These are phyloP conservation scores for Polytrichum formosum DNA, from an alignment of 225 moss, liverwort and hornwort genomes.

Conservation along the genomic window DNA sequence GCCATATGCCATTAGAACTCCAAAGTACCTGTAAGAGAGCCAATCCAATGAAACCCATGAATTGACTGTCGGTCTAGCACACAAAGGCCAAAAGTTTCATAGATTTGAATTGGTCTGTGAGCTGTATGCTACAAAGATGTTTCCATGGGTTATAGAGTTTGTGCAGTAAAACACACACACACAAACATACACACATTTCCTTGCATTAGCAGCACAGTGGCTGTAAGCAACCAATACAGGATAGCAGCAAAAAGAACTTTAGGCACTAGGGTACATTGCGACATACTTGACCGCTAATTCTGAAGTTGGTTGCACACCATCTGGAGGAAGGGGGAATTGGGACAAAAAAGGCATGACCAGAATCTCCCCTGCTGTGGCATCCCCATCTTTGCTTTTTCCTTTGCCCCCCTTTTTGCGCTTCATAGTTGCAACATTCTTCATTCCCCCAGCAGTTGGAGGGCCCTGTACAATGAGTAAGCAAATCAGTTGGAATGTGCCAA, in stretches of 20 bases:
- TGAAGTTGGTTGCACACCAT: slow-evolving; percentile 54
- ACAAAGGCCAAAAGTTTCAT: no score
- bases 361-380: slow-evolving; percentile 81
- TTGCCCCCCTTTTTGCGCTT: slow-evolving; percentile 88
- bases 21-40: slow-evolving; percentile 76
- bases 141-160: no score
- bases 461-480: slow-evolving; percentile 47
- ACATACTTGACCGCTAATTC: slow-evolving; percentile 67
- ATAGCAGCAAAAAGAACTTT: background rate
- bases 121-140: no score
- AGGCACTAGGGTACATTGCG: background rate
- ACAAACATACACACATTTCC: background rate
- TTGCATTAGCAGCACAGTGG: background rate
- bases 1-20: slow-evolving; percentile 83
- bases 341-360: slow-evolving; percentile 86
- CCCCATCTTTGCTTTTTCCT: slow-evolving; percentile 68
- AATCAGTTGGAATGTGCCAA: background rate
- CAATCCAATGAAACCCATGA: background rate
- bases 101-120: no score
- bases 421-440: slow-evolving; percentile 68
- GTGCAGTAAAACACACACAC: no score
- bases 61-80: no score
- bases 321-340: slow-evolving; percentile 74
- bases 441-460: slow-evolving; percentile 59
- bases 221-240: background rate